These are phyloP conservation scores for Cardamine resedifolia DNA, from an alignment of 345 rosid species.

Conservation along the genomic window DNA sequence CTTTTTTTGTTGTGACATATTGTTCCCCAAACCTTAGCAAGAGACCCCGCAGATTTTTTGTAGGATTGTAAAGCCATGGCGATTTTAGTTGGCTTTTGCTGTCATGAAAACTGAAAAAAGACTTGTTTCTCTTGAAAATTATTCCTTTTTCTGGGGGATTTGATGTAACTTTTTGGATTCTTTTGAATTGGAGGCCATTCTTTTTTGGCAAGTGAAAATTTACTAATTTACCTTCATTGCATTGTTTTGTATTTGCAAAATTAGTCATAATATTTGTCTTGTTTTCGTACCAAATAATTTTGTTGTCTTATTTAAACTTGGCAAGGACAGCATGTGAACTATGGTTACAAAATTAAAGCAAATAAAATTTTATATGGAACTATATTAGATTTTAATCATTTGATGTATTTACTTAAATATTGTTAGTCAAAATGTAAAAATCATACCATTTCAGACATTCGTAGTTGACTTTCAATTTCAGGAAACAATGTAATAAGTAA, in stretches of 20 bases:
- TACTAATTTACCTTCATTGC: neutral
- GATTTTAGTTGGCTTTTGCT: conserved; percentile 1
- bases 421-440: neutral
- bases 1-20: neutral
- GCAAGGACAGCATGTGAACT: neutral
- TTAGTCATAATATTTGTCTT: neutral
- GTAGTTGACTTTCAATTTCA: neutral
- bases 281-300: too few relatives aligned
- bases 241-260: neutral
- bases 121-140: conserved; percentile 1
- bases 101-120: conserved; percentile 1
- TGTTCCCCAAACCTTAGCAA: neutral
- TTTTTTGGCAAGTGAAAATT: neutral
- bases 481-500: neutral
- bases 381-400: neutral
- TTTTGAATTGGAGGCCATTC: conserved; percentile 1
- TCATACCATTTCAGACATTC: neutral
- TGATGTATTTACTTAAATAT: neutral
- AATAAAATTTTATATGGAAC: neutral
- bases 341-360: neutral
- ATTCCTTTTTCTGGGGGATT: neutral
- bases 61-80: conserved; percentile 18
- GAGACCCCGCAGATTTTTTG: neutral
- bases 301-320: neutral
- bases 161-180: neutral